Evolutionary conservation across 2,329 filamentous ascomycete genomes (phyloP), one percentile per base, ranked within the genome.

Genomic region (Leptographium radiaticola): DNA sequence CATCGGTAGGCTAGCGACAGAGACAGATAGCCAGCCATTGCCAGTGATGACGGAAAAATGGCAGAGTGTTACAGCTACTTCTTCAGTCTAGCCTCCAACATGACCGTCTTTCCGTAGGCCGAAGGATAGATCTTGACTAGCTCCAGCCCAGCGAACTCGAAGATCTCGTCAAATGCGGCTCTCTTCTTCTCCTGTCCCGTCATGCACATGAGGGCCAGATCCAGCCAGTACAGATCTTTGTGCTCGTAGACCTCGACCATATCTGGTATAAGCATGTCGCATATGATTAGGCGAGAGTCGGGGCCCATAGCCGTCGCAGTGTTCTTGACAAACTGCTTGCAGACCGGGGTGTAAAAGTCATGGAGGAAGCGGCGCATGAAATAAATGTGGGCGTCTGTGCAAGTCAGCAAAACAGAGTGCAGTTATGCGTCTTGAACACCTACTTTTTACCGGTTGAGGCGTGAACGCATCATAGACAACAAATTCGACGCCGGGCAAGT

Each of bases 311-410:
- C 45, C 25, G 30, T 25, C 4, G 45, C 51, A 4, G 45, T 53
- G 38, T 53, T 53, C 44, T 53, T 53, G 34, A 49, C 42, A 43
- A 53, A 53, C 30, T 42, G 25, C 31, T 48, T 48, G 45, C 51
- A 46, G 36, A 49, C 51, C 6, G 44, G 30, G 2, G 34, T 6
- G 15, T 49, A 48, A 36, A 53, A 53, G 38, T 53, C 51, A 20
- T 53, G 51, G 8, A 53, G 38, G 16, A 53, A 48, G 16, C 51
- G 51, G 25, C 51, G 51, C 45, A 53, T 53, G 25, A 53, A 49
- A 8, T 53, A 53, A 36, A 53, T 43, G 13, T 53, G 51, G n/a
- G 51, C 51, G 13, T 53, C 51, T 53, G 16, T 18, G n/a, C 4
- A 18, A 12, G 8, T 48, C 9, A 52, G 43, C 10, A 34, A 4